Evolutionary conservation across 2,329 filamentous ascomycete species (phyloP).

Genomic region (Periconia sp.): DNA sequence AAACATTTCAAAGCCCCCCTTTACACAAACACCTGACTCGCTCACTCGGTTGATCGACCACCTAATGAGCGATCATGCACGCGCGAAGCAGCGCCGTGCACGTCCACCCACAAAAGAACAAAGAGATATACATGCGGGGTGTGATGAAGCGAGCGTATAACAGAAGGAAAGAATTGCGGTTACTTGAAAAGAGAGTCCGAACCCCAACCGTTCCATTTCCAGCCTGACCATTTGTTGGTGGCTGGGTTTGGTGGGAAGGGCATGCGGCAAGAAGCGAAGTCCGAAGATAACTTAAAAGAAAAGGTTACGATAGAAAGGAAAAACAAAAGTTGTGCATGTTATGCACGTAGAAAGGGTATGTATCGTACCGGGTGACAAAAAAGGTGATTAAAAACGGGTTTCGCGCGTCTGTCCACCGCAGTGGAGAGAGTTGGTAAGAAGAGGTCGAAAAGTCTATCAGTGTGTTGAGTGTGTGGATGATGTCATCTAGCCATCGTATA

Average conservation of each 20-base stretch:
- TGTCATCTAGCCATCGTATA: slow-evolving; percentile 2
- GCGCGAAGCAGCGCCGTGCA: too few relatives aligned
- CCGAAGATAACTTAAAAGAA: background rate
- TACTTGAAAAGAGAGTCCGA: background rate
- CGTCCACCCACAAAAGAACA: background rate
- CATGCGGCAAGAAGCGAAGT: background rate
- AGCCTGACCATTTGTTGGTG: background rate
- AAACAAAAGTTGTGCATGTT: background rate
- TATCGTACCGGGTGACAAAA: background rate
- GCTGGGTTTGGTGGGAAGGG: background rate
- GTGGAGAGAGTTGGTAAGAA: background rate
- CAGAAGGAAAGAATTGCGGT: background rate
- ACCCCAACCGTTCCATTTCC: background rate
- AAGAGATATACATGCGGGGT: background rate
- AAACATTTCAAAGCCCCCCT: too few relatives aligned
- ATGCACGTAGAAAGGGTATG: background rate
- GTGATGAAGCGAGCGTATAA: background rate
- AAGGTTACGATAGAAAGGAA: background rate
- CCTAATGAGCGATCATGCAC: too few relatives aligned
- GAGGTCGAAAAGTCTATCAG: slow-evolving; percentile 1
- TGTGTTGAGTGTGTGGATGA: background rate
- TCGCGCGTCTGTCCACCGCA: background rate
- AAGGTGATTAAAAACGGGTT: background rate
- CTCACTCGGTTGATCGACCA: too few relatives aligned
- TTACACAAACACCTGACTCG: too few relatives aligned